Conservation (phyloP, 495 filamentous ascomycete genomes). For the Chlorociboria aeruginascens region DNA sequence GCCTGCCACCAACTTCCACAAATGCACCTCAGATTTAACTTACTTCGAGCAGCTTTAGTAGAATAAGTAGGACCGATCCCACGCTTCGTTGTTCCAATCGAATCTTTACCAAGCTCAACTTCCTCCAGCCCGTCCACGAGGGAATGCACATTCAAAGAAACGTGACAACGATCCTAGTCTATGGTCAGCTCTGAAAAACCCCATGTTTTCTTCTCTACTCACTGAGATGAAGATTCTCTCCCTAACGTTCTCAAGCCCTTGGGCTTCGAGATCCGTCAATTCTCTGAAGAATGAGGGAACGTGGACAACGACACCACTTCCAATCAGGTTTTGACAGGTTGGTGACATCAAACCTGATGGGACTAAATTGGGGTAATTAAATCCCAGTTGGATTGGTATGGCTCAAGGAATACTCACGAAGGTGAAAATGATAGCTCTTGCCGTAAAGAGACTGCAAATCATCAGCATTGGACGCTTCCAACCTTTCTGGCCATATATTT, state of each 20-base stretch:
- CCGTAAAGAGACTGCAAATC: slow-evolving; percentile 2
- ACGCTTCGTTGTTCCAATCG: slow-evolving; percentile 45
- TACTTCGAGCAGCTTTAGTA: slow-evolving; percentile 61
- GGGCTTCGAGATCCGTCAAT: slow-evolving; percentile 52
- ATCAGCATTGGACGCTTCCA: slow-evolving; percentile 36
- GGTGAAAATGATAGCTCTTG: slow-evolving; percentile 47
- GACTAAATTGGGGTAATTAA: slow-evolving; percentile 31
- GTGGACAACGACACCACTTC: slow-evolving; percentile 76
- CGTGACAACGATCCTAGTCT: slow-evolving; percentile 54
- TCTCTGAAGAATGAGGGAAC: slow-evolving; percentile 83
- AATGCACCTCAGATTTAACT: too few species aligned
- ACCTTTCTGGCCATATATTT: neutral
- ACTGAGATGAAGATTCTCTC: slow-evolving; percentile 59
- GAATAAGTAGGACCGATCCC: slow-evolving; percentile 77
- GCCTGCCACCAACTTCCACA: too few species aligned
- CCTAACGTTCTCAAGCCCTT: slow-evolving; percentile 55
- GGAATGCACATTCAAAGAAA: slow-evolving; percentile 75
- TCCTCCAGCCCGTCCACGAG: slow-evolving; percentile 77
- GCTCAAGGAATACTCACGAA: slow-evolving; percentile 26
- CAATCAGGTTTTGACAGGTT: slow-evolving; percentile 69
- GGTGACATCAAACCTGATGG: slow-evolving; percentile 66
- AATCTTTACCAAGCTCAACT: slow-evolving; percentile 47
- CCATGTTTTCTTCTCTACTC: too few species aligned
- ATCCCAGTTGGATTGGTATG: neutral
- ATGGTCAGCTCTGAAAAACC: too few species aligned